phyloP scores from a whole-genome alignment of 176 grass and related monocot species.

The Panicum miliaceum region DNA sequence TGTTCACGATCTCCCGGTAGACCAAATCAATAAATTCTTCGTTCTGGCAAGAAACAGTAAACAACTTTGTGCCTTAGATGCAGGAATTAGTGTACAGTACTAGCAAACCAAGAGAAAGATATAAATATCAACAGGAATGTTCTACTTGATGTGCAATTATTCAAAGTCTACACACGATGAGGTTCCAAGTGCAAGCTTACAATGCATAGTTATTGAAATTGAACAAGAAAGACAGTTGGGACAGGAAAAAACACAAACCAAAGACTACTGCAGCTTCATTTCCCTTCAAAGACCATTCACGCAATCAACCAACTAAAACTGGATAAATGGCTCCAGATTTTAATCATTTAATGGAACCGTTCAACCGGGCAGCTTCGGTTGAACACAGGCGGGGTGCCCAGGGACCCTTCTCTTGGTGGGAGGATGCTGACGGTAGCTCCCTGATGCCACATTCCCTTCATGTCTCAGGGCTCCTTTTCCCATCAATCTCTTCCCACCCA shows the following conservation, averaged over 20 bases:
- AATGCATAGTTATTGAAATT: background rate
- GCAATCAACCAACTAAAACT: background rate
- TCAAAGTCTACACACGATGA: background rate
- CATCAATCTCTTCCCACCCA: background rate
- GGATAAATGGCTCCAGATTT: background rate
- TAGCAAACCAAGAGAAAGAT: background rate
- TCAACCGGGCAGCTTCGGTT: background rate
- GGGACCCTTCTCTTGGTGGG: background rate
- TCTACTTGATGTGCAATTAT: background rate
- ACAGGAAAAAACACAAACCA: background rate
- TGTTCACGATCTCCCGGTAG: constrained; percentile 58
- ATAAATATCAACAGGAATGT: background rate
- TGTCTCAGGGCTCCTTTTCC: background rate
- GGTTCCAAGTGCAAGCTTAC: background rate
- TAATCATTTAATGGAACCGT: background rate
- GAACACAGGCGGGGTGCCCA: background rate
- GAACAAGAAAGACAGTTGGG: background rate
- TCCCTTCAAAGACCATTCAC: background rate
- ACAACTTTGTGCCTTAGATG: background rate
- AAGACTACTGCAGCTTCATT: background rate
- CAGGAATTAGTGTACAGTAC: background rate
- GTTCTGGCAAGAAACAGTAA: constrained; percentile 39
- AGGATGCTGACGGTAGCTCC: background rate
- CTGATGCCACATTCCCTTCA: background rate
- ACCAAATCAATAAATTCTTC: constrained; percentile 61